Conservation (phyloP, 2,329 filamentous ascomycete genomes). For the Fusarium aywerte region DNA sequence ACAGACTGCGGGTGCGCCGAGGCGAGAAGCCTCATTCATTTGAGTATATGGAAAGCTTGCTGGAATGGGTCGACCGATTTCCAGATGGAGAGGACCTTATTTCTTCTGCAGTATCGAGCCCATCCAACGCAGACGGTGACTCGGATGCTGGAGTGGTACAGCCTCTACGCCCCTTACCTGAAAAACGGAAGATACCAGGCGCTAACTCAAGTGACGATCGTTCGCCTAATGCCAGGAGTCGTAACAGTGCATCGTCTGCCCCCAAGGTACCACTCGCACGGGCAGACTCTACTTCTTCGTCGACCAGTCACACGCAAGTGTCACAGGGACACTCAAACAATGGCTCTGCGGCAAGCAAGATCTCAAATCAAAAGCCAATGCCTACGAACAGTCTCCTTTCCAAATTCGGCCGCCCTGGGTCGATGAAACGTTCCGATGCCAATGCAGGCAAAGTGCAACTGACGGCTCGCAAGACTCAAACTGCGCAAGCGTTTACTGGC, state of each 20-base stretch:
- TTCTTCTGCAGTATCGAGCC: conserved; percentile 2
- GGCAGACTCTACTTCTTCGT: not conserved
- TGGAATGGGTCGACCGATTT: conserved; percentile 28
- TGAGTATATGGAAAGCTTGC: conserved; percentile 38
- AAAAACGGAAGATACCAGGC: conserved; percentile 2
- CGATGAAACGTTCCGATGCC: conserved; percentile 4
- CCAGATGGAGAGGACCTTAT: conserved; percentile 18
- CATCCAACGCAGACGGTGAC: conserved; percentile 9
- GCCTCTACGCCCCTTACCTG: not conserved
- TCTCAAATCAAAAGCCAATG: conserved; percentile 5
- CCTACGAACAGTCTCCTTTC: conserved; percentile 8
- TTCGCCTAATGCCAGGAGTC: conserved; percentile 8
- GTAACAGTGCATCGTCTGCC: conserved; percentile 5
- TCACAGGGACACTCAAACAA: conserved; percentile 3
- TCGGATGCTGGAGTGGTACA: conserved; percentile 4
- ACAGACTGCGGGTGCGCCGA: conserved; percentile 55
- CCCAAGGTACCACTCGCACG: not conserved
- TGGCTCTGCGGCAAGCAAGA: conserved; percentile 1
- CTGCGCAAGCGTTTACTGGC: conserved; percentile 12
- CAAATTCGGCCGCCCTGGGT: conserved; percentile 19
- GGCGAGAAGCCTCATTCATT: conserved; percentile 49
- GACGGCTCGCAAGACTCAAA: conserved; percentile 24
- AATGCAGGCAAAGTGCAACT: conserved; percentile 6
- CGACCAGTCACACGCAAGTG: conserved; percentile 1
- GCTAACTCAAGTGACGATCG: conserved; percentile 5